These are phyloP conservation scores for Nitzschia palea DNA, from an alignment of 108 stramenopile species.

Conservation along the genomic window DNA sequence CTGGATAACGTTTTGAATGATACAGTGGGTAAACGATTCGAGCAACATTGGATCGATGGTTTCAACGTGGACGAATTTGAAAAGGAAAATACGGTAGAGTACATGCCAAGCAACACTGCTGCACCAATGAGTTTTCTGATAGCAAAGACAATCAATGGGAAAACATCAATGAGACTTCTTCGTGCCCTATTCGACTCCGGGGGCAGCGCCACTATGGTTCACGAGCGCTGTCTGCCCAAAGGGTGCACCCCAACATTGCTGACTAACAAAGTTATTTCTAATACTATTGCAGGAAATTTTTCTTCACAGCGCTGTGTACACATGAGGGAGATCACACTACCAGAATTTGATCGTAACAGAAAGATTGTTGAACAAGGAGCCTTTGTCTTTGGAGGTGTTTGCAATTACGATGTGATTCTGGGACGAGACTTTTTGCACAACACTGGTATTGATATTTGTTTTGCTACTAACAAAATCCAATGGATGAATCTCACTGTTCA, in stretches of 20 bases:
- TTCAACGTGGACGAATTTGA: not conserved
- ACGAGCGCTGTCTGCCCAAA: no score
- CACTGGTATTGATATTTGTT: conserved; percentile 24
- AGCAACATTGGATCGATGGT: not conserved
- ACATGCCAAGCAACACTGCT: not conserved
- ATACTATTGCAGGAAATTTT: not conserved
- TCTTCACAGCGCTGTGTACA: not conserved
- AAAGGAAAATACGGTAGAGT: not conserved
- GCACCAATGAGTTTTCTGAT: not conserved
- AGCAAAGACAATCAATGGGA: not conserved
- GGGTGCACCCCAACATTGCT: not conserved
- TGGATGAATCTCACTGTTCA: conserved; percentile 26
- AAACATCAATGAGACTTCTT: not conserved
- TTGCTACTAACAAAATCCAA: not conserved
- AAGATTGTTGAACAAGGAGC: conserved; percentile 9
- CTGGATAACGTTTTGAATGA: not conserved
- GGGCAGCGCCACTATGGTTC: not conserved
- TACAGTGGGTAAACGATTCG: not conserved
- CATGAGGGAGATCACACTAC: conserved; percentile 4
- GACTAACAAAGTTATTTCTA: not conserved
- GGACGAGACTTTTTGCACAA: conserved; percentile 32
- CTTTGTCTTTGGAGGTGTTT: conserved; percentile 6
- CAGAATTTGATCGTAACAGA: conserved; percentile 27
- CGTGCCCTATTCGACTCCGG: not conserved
- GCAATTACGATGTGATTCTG: conserved; percentile 34